phyloP scores from a whole-genome alignment of 345 rosid genomes.

The Carallia pectinifolia region DNA sequence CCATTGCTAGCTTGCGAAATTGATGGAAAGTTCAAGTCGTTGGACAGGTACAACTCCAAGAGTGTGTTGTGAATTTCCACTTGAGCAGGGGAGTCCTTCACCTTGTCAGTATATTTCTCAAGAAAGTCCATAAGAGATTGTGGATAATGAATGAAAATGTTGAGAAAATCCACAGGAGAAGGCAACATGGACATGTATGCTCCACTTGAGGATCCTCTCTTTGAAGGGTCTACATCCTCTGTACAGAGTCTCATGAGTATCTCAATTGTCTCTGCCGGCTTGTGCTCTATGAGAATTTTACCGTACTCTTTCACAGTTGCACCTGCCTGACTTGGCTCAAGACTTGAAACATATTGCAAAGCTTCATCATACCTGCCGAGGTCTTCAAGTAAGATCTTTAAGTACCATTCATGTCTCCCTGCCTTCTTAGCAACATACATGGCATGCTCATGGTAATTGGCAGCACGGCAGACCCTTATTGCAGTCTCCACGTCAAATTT shows the following conservation, averaged over 20 bases:
- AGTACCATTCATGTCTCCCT: slow-evolving; percentile 91
- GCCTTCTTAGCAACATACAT: slow-evolving; percentile 99
- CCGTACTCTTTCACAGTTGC: slow-evolving; percentile 94
- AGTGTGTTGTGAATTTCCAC: slow-evolving; percentile 93
- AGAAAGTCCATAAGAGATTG: slow-evolving; percentile 84
- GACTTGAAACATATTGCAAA: slow-evolving; percentile 82
- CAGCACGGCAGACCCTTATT: slow-evolving; percentile 95
- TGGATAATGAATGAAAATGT: slow-evolving; percentile 84
- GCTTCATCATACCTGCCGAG: slow-evolving; percentile 96
- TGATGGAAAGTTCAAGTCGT: slow-evolving; percentile 84
- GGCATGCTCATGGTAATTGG: slow-evolving; percentile 97
- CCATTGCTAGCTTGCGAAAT: slow-evolving; percentile 55
- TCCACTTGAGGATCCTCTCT: slow-evolving; percentile 59
- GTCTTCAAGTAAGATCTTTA: slow-evolving; percentile 92
- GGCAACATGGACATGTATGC: slow-evolving; percentile 81
- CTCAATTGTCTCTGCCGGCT: slow-evolving; percentile 75
- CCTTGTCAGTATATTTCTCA: slow-evolving; percentile 72
- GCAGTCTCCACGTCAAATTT: slow-evolving; percentile 98
- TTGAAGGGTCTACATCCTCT: slow-evolving; percentile 57
- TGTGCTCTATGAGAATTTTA: slow-evolving; percentile 90
- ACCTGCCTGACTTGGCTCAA: slow-evolving; percentile 97
- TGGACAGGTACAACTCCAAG: slow-evolving; percentile 84
- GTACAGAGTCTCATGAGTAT: slow-evolving; percentile 91
- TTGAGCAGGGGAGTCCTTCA: slow-evolving; percentile 98
- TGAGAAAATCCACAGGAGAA: slow-evolving; percentile 95